Percentiles rank a stretch among this genome's conserved stretches.
These are phyloP conservation scores for Plasmodium chabaudi DNA, from an alignment of 169 alveolate genomes.

Conservation along the genomic window DNA sequence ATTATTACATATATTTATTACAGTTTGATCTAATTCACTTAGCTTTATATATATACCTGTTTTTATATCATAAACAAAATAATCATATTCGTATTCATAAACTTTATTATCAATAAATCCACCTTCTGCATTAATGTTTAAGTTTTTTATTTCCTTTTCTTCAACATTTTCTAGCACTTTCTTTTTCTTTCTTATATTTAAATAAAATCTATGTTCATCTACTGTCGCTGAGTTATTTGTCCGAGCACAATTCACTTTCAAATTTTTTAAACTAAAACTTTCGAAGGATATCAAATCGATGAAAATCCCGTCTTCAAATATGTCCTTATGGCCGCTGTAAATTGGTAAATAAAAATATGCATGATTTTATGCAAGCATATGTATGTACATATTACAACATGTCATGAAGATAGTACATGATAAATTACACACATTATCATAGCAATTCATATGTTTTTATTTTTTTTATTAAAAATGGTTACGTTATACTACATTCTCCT, in stretches of 20 bases:
- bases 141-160: conserved; percentile 34
- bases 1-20: conserved; percentile 20
- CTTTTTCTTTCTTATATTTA: conserved; percentile 50
- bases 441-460: not conserved
- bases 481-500: conserved; percentile 73
- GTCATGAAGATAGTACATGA: not conserved
- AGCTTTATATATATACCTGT: conserved; percentile 11
- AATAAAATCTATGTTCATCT: conserved; percentile 36
- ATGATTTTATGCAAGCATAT: not conserved
- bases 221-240: not conserved
- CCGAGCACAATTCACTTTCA: conserved; percentile 28
- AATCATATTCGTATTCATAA: conserved; percentile 28
- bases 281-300: conserved; percentile 61
- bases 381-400: not conserved
- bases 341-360: not conserved
- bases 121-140: conserved; percentile 49
- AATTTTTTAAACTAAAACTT: conserved; percentile 29
- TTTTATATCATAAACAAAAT: conserved; percentile 38
- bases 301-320: conserved; percentile 52
- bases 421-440: not conserved
- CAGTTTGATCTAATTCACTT: conserved; percentile 36
- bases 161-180: conserved; percentile 47
- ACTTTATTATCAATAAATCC: conserved; percentile 45
- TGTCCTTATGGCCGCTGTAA: conserved; percentile 48
- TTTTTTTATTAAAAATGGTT: conserved; percentile 6